Percentiles rank a stretch among this genome's conserved stretches.
Conservation (phyloP, 352 stramenopile species). For the Phytopythium boreale region DNA sequence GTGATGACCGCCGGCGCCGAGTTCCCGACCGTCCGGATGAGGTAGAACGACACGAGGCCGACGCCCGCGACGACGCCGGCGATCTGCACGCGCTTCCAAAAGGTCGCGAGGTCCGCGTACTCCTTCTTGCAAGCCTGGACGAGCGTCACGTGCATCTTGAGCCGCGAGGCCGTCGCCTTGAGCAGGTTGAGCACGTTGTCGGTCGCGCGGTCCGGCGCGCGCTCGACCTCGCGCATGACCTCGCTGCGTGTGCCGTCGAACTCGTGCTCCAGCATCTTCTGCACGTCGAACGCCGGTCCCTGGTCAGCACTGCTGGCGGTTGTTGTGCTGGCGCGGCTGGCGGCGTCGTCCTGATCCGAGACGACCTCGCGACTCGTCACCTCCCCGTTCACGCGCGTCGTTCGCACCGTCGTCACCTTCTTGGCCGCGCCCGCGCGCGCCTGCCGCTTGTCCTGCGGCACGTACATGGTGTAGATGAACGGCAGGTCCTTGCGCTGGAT, state of each 20-base stretch:
- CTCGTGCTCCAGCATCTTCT: slow-evolving; percentile 79
- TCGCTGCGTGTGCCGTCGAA: slow-evolving; percentile 84
- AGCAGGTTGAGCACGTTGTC: slow-evolving; percentile 83
- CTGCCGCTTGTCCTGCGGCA: slow-evolving; percentile 58
- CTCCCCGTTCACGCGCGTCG: slow-evolving; percentile 12
- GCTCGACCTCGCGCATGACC: slow-evolving; percentile 81
- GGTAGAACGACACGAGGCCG: slow-evolving; percentile 65
- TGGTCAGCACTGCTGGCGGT: background rate
- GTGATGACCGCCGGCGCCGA: slow-evolving; percentile 14
- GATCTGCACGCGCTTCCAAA: slow-evolving; percentile 76
- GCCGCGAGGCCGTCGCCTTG: slow-evolving; percentile 66
- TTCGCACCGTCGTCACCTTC: slow-evolving; percentile 4
- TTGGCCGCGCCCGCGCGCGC: slow-evolving; percentile 3
- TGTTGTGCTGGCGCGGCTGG: background rate
- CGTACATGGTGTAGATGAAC: slow-evolving; percentile 90
- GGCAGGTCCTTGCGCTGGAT: slow-evolving; percentile 84
- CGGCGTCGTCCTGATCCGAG: slow-evolving; percentile 6
- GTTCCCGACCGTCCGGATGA: slow-evolving; percentile 66
- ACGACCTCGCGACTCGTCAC: slow-evolving; percentile 7
- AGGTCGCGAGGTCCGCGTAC: slow-evolving; percentile 63
- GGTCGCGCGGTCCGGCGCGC: slow-evolving; percentile 75
- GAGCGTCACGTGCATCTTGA: slow-evolving; percentile 86
- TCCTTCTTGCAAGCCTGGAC: slow-evolving; percentile 77
- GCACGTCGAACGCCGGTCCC: slow-evolving; percentile 27
- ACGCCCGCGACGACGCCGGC: slow-evolving; percentile 54